Conservation (phyloP, 352 stramenopile genomes). For the Globisporangium yorkense region DNA sequence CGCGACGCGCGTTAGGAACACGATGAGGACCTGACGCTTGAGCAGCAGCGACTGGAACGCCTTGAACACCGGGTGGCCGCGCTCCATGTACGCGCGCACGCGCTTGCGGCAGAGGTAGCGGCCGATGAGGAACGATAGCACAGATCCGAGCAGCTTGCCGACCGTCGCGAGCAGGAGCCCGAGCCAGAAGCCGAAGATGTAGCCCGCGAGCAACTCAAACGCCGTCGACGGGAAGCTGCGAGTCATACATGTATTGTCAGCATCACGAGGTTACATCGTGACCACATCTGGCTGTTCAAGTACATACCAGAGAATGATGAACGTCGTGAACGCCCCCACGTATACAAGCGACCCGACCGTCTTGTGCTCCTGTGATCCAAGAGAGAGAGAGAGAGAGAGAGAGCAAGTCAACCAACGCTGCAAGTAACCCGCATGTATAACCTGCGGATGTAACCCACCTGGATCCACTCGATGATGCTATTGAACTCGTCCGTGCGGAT, state of each 20-base stretch:
- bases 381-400: too few species aligned
- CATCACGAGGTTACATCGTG: too few species aligned
- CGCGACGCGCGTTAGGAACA: slow-evolving; percentile 72
- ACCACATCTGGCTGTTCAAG: neutral
- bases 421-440: neutral
- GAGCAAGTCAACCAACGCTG: neutral
- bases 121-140: slow-evolving; percentile 65
- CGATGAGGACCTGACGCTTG: slow-evolving; percentile 61
- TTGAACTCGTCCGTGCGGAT: slow-evolving; percentile 19
- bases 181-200: slow-evolving; percentile 77
- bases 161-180: slow-evolving; percentile 50
- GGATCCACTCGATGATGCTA: slow-evolving; percentile 17
- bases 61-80: slow-evolving; percentile 61
- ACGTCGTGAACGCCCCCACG: slow-evolving; percentile 13
- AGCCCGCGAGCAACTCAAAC: slow-evolving; percentile 72
- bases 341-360: slow-evolving; percentile 13
- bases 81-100: slow-evolving; percentile 65
- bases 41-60: slow-evolving; percentile 57
- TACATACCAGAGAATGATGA: slow-evolving; percentile 19
- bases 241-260: neutral
- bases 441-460: slow-evolving; percentile 7
- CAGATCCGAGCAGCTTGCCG: slow-evolving; percentile 63
- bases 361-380: slow-evolving; percentile 8
- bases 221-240: slow-evolving; percentile 66
- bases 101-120: slow-evolving; percentile 55